Evolutionary conservation across 441 rosid genomes (phyloP), one percentile per base, ranked within the genome.

Genomic region (Capsella rubella): DNA sequence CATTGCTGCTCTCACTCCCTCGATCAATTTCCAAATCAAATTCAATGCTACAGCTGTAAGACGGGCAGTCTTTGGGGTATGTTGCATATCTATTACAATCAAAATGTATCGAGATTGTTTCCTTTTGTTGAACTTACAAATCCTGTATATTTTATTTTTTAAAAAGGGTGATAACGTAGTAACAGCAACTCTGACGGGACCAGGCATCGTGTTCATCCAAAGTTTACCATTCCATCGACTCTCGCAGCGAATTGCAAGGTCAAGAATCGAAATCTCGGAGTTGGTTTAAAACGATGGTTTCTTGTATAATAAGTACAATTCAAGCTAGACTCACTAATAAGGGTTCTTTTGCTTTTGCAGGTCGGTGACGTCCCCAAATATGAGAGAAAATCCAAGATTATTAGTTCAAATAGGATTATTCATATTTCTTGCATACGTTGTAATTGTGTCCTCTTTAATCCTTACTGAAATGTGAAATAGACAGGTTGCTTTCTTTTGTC

Each of bases 341-440:
- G 35, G 31, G n/a, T 16, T 16, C 25, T 45, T 69, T 65, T 73
- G 65, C 89, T 32, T 2, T 65, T 73, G 65, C 89, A 95, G 98
- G 90, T 88, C 97, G 31, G 99, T 95, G 64, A 87, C 99, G 47
- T 93, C 98, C 27, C 99, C 99, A 42, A 93, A 93, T 90, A 88
- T 96, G 97, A 89, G 98, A 79, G 99, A 93, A 83, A 96, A 93
- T 79, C 99, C 97, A n/a, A 91, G 90, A 83, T 83, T 93, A 72
- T 83, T 87, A 69, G 77, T 91, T 70, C 99, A 96, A 75, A 87
- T 93, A 75, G 98, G 93, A 63, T 74, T 93, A 67, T 95, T 93
- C 87, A 74, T 93, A 81, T 93, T 93, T 73, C 87, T 95, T 72
- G 99, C 97, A 0, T 95, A 91, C 75, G 96, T 88, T 71, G 96